phyloP scores from a whole-genome alignment of 768 basidiomycete species.

The Russula vinacea region DNA sequence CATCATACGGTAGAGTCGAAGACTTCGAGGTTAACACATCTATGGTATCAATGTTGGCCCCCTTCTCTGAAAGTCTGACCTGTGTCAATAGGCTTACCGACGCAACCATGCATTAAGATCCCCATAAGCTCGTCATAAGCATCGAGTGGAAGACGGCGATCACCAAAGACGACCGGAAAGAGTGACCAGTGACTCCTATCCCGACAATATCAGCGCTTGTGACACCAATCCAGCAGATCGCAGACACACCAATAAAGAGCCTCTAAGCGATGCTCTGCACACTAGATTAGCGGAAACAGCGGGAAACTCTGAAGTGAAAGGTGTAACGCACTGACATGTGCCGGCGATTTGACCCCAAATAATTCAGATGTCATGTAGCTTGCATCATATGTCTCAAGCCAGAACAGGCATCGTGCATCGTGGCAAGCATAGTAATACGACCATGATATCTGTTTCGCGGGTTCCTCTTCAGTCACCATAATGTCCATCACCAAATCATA shows the following conservation, averaged over 20 bases:
- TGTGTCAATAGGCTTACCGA: slow-evolving; percentile 36
- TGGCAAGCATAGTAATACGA: slow-evolving; percentile 56
- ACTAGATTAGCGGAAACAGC: neutral
- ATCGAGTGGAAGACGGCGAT: slow-evolving; percentile 9
- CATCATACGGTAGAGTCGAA: slow-evolving; percentile 25
- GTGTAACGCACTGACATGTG: slow-evolving; percentile 26
- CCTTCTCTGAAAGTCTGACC: neutral
- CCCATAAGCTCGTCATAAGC: slow-evolving; percentile 39
- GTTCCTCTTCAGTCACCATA: slow-evolving; percentile 36
- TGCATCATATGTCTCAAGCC: slow-evolving; percentile 46
- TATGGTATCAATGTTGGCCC: neutral
- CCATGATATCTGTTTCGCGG: slow-evolving; percentile 28
- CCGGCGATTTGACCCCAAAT: slow-evolving; percentile 16
- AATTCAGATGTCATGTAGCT: slow-evolving; percentile 34
- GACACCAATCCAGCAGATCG: neutral
- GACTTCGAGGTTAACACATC: slow-evolving; percentile 19
- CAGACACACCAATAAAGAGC: slow-evolving; percentile 32
- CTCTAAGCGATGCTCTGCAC: slow-evolving; percentile 30
- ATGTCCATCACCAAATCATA: slow-evolving; percentile 28
- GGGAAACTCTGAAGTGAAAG: neutral
- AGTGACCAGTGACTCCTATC: slow-evolving; percentile 34
- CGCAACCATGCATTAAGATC: slow-evolving; percentile 39
- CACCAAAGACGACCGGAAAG: slow-evolving; percentile 30
- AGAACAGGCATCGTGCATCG: slow-evolving; percentile 47
- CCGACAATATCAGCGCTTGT: slow-evolving; percentile 8